These are phyloP conservation scores for Pyrenophora teres DNA, from an alignment of 2,329 filamentous ascomycete species.

Conservation along the genomic window DNA sequence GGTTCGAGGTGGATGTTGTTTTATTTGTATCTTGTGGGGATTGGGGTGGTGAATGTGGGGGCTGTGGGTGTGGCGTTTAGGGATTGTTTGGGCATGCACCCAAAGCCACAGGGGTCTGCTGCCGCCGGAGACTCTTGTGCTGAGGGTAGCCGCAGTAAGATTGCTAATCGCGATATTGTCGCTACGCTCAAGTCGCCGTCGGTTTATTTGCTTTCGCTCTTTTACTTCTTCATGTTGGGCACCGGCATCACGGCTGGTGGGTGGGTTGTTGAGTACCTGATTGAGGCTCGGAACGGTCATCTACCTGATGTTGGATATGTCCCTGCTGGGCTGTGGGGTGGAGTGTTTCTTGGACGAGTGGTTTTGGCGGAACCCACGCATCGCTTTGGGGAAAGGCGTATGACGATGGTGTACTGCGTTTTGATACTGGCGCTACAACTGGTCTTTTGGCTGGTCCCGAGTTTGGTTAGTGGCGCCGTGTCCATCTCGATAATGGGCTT, in stretches of 20 bases:
- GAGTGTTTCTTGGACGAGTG: constrained; percentile 61
- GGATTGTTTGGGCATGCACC: constrained; percentile 50
- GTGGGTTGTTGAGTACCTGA: constrained; percentile 69
- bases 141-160: constrained; percentile 29
- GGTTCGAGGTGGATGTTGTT: constrained; percentile 61
- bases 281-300: constrained; percentile 62
- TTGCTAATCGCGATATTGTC: constrained; percentile 53
- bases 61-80: constrained; percentile 57
- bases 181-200: constrained; percentile 52
- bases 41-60: constrained; percentile 58
- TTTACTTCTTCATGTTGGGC: constrained; percentile 68
- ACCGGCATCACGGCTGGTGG: constrained; percentile 61
- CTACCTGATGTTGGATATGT: constrained; percentile 66
- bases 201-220: constrained; percentile 64
- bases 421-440: constrained; percentile 54
- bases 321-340: constrained; percentile 64
- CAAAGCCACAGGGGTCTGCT: neutral
- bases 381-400: constrained; percentile 61
- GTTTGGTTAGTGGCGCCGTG: constrained; percentile 53
- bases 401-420: constrained; percentile 61
- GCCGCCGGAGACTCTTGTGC: neutral
- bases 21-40: constrained; percentile 60
- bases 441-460: constrained; percentile 34
- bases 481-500: constrained; percentile 62
- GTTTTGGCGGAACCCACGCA: constrained; percentile 64